These are phyloP conservation scores for Albizia julibrissin DNA, from an alignment of 306 rosid genomes.

Conservation along the genomic window DNA sequence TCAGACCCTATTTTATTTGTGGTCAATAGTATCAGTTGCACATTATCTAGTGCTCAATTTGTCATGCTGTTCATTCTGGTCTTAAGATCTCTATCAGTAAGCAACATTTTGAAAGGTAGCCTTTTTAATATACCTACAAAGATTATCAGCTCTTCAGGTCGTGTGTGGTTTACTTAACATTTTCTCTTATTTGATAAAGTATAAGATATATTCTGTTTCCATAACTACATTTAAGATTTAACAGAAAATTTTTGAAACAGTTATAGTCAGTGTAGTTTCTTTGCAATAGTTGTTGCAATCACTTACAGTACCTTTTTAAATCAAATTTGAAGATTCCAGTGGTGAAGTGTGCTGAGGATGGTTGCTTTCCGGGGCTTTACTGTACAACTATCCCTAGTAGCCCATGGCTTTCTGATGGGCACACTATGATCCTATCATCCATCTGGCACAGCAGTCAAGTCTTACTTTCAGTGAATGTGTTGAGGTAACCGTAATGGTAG, in stretches of 20 bases:
- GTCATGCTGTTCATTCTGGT: neutral
- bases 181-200: too few species aligned
- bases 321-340: conserved; percentile 68
- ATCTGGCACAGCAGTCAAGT: conserved; percentile 73
- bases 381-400: conserved; percentile 46
- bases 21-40: neutral
- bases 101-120: neutral
- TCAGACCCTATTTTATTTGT: neutral
- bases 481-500: conserved; percentile 51
- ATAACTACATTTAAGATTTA: neutral
- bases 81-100: neutral
- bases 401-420: conserved; percentile 85
- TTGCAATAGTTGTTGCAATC: neutral
- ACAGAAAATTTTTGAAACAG: neutral
- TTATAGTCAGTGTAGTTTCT: neutral
- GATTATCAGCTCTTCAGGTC: conserved; percentile 3
- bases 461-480: conserved; percentile 71
- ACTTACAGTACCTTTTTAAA: conserved; percentile 5
- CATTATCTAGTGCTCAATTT: neutral
- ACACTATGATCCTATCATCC: conserved; percentile 71
- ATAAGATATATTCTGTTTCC: neutral
- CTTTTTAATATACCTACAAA: neutral
- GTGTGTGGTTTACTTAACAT: conserved; percentile 13
- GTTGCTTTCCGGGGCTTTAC: conserved; percentile 85
- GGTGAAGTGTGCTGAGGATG: conserved; percentile 69